phyloP scores from a whole-genome alignment of 768 basidiomycete genomes.

The Coprinopsis cinerea region DNA sequence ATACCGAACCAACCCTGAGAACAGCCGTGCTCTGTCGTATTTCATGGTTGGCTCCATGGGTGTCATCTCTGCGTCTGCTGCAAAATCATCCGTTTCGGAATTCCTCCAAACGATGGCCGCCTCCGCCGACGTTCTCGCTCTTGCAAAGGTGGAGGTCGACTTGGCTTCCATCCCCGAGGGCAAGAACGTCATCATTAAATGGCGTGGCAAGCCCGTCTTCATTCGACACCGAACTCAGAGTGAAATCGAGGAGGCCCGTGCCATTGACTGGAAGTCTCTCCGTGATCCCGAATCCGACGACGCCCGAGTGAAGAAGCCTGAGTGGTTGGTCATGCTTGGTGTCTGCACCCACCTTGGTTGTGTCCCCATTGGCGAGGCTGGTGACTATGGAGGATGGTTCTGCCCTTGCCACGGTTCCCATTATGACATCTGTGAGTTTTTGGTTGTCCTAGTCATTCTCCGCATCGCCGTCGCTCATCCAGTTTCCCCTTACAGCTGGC shows the following conservation, averaged over 20 bases:
- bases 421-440: constrained; percentile 84
- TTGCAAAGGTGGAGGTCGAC: constrained; percentile 97
- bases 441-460: constrained; percentile 9
- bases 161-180: constrained; percentile 89
- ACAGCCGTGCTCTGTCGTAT: constrained; percentile 76
- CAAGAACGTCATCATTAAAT: constrained; percentile 96
- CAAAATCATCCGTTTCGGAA: constrained; percentile 90
- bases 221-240: constrained; percentile 89
- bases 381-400: constrained; percentile 98
- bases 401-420: constrained; percentile 99
- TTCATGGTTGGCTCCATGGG: constrained; percentile 92
- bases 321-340: constrained; percentile 91
- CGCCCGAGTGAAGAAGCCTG: constrained; percentile 84
- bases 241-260: constrained; percentile 92
- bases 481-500: constrained; percentile 53
- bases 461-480: neutral
- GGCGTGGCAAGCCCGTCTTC: constrained; percentile 99
- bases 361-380: constrained; percentile 96
- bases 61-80: constrained; percentile 88
- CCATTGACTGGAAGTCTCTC: constrained; percentile 75
- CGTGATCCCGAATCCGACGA: constrained; percentile 93
- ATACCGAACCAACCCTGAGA: constrained; percentile 65
- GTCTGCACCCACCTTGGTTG: constrained; percentile 98
- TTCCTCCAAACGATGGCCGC: constrained; percentile 96
- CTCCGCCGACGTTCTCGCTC: constrained; percentile 94